Evolutionary conservation across 257 asterid species (phyloP), one percentile per base, ranked within the genome.

Genomic region (Gardenia jasminoides): DNA sequence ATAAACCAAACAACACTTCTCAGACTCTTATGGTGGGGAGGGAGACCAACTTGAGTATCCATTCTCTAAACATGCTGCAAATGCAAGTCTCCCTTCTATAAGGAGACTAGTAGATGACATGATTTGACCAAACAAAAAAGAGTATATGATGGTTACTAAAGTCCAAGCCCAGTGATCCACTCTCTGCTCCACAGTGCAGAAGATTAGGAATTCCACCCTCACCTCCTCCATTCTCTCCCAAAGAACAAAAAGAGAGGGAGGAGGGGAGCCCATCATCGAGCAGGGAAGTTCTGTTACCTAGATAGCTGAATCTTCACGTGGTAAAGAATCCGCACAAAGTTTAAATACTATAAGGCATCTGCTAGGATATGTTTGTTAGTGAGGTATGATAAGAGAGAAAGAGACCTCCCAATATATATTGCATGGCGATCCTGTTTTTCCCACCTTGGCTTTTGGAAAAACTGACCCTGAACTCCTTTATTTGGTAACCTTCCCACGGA

Each of bases 321-420:
- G 24, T 31, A 54, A 13, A 20, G 67, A 54, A 74, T n/a, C n/a
- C 78, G 52, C 19, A 30, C 46, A 52, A 73, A 31, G 50, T 54
- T 30, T 39, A 74, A 50, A 36, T 6, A 30, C 33, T 50, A 17
- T 0, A 33, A 43, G 20, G 33, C 10, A 56, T 43, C 54, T 70
- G 47, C 56, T 44, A 24, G 12, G 33, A 41, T 44, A 43, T 70
- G 30, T 4, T 67, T 16, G 52, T 39, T 61, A 26, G 59, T 41
- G 16, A 3, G 8, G 47, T 24, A 24, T 61, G 58, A 22, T 24
- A 24, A 19, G 39, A 30, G 6, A 65, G 73, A 46, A 67, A 78
- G 66, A 26, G 72, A 91, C 99, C 99, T 92, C 84, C 98, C 97
- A 44, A 87, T 71, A 81, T 93, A 88, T 80, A 88, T 65, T 22